Base-by-base conservation (phyloP, 1,139 yeast genomes). In the Barnettozyma hawaiiensis region DNA sequence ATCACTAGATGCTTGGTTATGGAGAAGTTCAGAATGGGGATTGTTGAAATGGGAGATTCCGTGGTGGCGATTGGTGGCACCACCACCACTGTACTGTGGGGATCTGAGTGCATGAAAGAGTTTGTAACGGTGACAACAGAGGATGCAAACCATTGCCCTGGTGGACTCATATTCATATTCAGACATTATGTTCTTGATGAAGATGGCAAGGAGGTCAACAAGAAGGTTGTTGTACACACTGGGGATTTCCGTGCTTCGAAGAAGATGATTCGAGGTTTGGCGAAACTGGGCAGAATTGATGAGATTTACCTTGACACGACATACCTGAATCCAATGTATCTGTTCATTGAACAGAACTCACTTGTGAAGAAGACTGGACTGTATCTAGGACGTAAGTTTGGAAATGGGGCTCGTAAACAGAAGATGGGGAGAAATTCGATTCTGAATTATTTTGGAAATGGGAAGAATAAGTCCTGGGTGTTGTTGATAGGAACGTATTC, bases 101-200 rank as follows among this genome's bases (percentile, higher is more conserved):
- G 7, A 26, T 35, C 31, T 71, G 45, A 71, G 76, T 49, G 77
- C 82, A 53, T 73, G 76, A 14, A 39, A 5, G 45, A 42, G 16
- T 38, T 35, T 16, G 24, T 42, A 8, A 75, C 84, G 2, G 89
- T 86, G 0, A 73, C 80, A 0, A 69, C 81, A 9, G 64, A 84
- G 9, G 86, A 85, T 49, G 98, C 97, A 0, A 90, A 92, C 53
- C 98, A 92, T 62, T 92, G 98, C 61, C 97, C 97, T 1, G 98
- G 98, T 2, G 86, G 97, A 1, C 87, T 78, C 0, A 75, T 92
- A 0, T 84, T 89, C 48, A 63, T 89, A 15, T 83, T 86, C 53
- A 83, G 82, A 55, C 75, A 81, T 12, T 58, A 60, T 37, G 60
- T 62, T 53, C 50, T 41, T 55, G 39, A 40, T 11, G 43, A 31